Percentiles rank a stretch among this genome's conserved stretches.
Conservation (phyloP, 140 eudicot genomes). For the Stevia rebaudiana region DNA sequence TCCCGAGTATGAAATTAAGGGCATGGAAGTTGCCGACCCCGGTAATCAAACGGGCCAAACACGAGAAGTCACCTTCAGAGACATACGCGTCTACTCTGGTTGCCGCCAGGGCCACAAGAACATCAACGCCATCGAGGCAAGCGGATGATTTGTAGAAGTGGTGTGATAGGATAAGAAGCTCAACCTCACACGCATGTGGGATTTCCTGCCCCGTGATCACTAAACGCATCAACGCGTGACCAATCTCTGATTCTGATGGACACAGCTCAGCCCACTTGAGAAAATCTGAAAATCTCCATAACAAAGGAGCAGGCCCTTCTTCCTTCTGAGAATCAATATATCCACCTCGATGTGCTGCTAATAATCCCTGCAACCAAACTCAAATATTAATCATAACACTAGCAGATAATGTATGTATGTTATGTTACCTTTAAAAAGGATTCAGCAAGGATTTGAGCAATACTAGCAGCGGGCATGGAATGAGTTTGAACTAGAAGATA, state of each 20-base stretch:
- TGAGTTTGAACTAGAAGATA: constrained; percentile 77
- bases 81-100: constrained; percentile 95
- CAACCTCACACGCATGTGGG: constrained; percentile 99
- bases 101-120: constrained; percentile 96
- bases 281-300: constrained; percentile 98
- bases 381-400: no score
- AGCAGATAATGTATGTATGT: neutral
- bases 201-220: constrained; percentile 97
- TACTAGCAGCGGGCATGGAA: constrained; percentile 83
- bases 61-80: constrained; percentile 89
- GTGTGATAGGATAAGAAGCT: constrained; percentile 94
- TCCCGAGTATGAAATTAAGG: constrained; percentile 92
- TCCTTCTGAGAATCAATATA: constrained; percentile 97
- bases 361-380: constrained; percentile 55
- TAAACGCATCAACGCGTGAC: constrained; percentile 93
- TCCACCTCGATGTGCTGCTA: constrained; percentile 99
- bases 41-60: constrained; percentile 91
- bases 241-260: constrained; percentile 94
- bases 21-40: constrained; percentile 99
- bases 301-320: constrained; percentile 97
- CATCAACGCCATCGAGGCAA: constrained; percentile 99
- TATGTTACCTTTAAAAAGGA: constrained; percentile 71
- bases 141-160: constrained; percentile 97
- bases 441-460: constrained; percentile 91
- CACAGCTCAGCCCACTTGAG: constrained; percentile 97